These are phyloP conservation scores for Ceratocystis harringtonii DNA, from an alignment of 2,329 filamentous ascomycete species.

Conservation along the genomic window DNA sequence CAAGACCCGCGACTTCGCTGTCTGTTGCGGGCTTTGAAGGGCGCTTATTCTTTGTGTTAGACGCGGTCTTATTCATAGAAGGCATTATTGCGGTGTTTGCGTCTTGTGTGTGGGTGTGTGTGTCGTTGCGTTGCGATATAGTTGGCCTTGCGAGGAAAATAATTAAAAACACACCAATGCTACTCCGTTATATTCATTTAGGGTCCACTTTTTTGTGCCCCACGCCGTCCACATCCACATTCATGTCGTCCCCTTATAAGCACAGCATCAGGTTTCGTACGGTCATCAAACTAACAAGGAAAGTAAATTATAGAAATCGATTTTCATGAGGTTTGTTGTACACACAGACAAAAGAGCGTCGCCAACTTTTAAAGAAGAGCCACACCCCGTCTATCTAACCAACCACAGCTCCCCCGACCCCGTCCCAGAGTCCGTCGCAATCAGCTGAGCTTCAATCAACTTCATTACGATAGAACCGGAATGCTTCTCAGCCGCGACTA, in stretches of 20 bases:
- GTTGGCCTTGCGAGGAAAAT: too few relatives aligned
- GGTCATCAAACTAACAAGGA: background rate
- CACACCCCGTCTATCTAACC: conserved; percentile 11
- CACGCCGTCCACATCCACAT: too few relatives aligned
- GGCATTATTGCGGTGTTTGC: background rate
- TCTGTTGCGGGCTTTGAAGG: background rate
- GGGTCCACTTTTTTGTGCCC: too few relatives aligned
- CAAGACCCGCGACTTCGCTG: conserved; percentile 20
- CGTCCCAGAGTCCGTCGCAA: background rate
- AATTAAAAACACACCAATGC: too few relatives aligned
- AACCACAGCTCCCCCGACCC: conserved; percentile 4
- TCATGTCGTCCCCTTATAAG: too few relatives aligned
- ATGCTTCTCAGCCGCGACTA: background rate
- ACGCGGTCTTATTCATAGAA: conserved; percentile 9
- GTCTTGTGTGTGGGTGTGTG: background rate
- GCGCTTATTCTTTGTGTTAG: conserved; percentile 11
- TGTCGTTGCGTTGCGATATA: too few relatives aligned
- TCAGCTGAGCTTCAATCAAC: background rate
- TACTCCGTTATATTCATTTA: too few relatives aligned
- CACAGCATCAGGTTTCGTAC: background rate
- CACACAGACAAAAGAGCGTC: conserved; percentile 14
- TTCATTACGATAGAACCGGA: background rate
- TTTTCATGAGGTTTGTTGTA: conserved; percentile 16
- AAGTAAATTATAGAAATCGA: conserved; percentile 10
- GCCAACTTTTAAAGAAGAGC: background rate